Evolutionary conservation across 2,329 filamentous ascomycete species (phyloP).

Genomic region (Phaeomoniella chlamydospora): DNA sequence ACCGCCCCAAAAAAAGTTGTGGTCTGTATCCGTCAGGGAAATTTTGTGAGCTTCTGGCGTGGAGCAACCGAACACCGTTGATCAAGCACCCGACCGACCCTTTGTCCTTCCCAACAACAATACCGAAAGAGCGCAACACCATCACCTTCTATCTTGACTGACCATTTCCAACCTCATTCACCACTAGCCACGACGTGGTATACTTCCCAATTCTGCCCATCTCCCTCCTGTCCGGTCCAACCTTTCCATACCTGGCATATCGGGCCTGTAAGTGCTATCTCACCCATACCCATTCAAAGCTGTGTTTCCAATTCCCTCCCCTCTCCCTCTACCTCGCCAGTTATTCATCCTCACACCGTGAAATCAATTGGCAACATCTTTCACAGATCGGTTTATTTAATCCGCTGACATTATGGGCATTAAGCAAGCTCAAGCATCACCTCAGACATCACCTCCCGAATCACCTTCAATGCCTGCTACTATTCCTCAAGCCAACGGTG

Average conservation of each 20-base stretch:
- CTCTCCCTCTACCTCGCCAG: too few relatives aligned
- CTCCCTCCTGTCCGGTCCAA: not conserved
- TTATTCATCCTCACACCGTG: too few relatives aligned
- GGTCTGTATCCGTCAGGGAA: too few relatives aligned
- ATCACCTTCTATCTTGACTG: too few relatives aligned
- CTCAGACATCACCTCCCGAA: conserved; percentile 8
- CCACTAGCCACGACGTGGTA: too few relatives aligned
- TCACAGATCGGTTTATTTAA: too few relatives aligned
- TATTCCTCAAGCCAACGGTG: conserved; percentile 24
- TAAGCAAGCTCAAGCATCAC: conserved; percentile 7
- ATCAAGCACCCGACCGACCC: not conserved
- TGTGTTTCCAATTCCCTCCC: too few relatives aligned
- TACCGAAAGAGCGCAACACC: too few relatives aligned
- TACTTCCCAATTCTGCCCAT: too few relatives aligned
- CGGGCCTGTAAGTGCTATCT: not conserved
- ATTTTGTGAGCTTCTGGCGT: not conserved
- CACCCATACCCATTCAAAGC: too few relatives aligned
- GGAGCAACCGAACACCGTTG: not conserved
- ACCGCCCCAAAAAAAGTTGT: not conserved
- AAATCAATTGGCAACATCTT: too few relatives aligned
- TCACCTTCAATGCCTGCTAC: conserved; percentile 40
- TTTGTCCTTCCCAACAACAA: not conserved
- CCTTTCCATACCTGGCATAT: not conserved
- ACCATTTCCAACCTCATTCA: too few relatives aligned
- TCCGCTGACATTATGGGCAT: conserved; percentile 11